Percentiles rank a stretch among this genome's conserved stretches.
Conservation (phyloP, 164 flowering plant species). For the Stephania yunnanensis region DNA sequence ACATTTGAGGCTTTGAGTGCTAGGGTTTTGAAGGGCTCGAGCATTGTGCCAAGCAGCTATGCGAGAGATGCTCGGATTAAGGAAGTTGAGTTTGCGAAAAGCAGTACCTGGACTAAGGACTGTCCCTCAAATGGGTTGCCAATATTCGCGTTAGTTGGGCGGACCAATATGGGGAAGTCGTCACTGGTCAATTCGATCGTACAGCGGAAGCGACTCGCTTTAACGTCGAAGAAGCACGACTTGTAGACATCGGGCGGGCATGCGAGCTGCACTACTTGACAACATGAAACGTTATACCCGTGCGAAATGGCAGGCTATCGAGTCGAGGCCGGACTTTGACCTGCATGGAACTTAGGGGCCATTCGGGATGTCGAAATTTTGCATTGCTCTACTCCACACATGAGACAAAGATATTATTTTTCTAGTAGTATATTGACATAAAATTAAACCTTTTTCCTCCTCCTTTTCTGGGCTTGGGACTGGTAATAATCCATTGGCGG, state of each 20-base stretch:
- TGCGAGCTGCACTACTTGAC: too few species aligned
- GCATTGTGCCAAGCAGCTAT: conserved; percentile 76
- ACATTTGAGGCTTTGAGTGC: conserved; percentile 28
- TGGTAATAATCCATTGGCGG: too few species aligned
- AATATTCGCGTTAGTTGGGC: conserved; percentile 92
- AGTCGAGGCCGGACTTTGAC: too few species aligned
- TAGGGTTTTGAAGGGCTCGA: conserved; percentile 83
- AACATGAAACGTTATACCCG: too few species aligned
- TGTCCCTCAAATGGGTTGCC: conserved; percentile 89
- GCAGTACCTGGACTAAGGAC: conserved; percentile 72
- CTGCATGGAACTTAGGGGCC: too few species aligned
- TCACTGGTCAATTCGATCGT: conserved; percentile 90
- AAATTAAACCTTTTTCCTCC: too few species aligned
- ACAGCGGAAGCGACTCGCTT: conserved; percentile 72
- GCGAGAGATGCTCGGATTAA: conserved; percentile 65
- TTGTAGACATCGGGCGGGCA: neutral
- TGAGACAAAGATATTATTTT: too few species aligned
- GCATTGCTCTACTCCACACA: too few species aligned
- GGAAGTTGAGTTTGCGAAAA: conserved; percentile 86
- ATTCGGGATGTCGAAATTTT: too few species aligned
- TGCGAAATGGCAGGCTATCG: too few species aligned
- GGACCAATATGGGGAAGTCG: conserved; percentile 96
- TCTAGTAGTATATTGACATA: too few species aligned
- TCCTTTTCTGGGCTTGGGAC: too few species aligned
- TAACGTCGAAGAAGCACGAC: conserved; percentile 70